Evolutionary conservation across 2,329 filamentous ascomycete species (phyloP), one percentile per base, ranked within the genome.

Genomic region (Cylindrodendrum hubeiense): DNA sequence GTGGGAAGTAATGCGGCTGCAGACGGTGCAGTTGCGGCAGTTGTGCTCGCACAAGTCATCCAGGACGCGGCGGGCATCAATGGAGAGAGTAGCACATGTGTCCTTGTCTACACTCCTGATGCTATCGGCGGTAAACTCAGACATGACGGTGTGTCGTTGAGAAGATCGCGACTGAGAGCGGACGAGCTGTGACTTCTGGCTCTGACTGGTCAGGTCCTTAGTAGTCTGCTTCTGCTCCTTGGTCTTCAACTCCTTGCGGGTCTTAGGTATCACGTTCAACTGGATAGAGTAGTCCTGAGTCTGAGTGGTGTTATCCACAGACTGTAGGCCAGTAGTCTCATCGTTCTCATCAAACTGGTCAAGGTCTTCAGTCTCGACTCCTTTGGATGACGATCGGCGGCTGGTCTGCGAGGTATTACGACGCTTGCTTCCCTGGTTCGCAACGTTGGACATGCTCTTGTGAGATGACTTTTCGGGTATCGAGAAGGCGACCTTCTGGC

Each of bases 11-110:
- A 89, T 86, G 30, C 87, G 85, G 33, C 80, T 81, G 78, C 87
- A 90, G 17, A 89, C 83, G 43, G 83, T 84, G 76, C 87, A 90
- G 77, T 89, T 88, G 59, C 80, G 78, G 68, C 84, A 86, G 63
- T 84, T 84, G 72, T 89, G 87, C 59, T 84, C 81, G 70, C 85
- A 87, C 26, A 89, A 80, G 47, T 78, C 78, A 63, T 89, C 84
- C 19, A 89, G 80, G 37, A 89, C 82, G 59, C 81, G 83, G 41
- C 83, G 84, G 55, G 86, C 86, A 60, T 85, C 82, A 43, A 76
- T 78, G 12, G 87, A 88, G 13, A 89, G 81, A 2, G 80, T 79
- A n/a, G 83, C 82, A 67, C 83, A 81, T 5, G 74, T 70, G 47
- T 78, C 75, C 57, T 70, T 74, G 41, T 74, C 74, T 24, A 69